Percentiles rank a stretch among this genome's conserved stretches.
Conservation (phyloP, 2,329 filamentous ascomycete species). For the Colletotrichum tropicicola region DNA sequence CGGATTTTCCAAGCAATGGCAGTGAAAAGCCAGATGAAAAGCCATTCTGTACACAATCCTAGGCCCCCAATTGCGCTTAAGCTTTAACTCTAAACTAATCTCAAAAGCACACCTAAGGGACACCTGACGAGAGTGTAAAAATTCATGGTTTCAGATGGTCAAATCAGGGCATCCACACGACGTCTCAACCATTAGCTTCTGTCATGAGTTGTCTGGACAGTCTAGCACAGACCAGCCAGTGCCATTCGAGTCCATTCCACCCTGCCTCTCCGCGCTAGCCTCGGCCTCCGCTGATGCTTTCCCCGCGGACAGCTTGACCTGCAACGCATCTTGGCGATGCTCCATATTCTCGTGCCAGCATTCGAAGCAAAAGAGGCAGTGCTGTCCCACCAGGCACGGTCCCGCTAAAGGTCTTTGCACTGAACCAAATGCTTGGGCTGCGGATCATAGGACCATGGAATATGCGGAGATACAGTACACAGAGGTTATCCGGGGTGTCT, state of each 20-base stretch:
- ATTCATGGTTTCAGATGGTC: background rate
- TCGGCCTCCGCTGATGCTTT: background rate
- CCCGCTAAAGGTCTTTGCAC: background rate
- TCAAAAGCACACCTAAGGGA: background rate
- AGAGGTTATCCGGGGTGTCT: background rate
- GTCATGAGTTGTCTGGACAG: background rate
- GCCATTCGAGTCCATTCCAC: background rate
- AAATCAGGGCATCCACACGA: background rate
- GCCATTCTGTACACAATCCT: background rate
- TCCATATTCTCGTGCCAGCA: background rate
- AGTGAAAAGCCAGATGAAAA: background rate
- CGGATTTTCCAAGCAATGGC: background rate
- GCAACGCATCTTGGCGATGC: background rate
- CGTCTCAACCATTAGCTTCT: background rate
- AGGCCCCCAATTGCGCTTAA: background rate
- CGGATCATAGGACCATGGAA: background rate
- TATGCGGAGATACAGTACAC: background rate
- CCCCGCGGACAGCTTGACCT: background rate
- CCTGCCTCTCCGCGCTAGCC: background rate
- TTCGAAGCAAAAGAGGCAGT: constrained; percentile 9
- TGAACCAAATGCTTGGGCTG: background rate
- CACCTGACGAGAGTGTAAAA: background rate
- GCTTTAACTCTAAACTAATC: background rate
- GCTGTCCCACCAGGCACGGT: background rate
- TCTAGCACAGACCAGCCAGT: background rate